Evolutionary conservation across 169 alveolate species (phyloP).

Genomic region (Cryptosporidium parvum): DNA sequence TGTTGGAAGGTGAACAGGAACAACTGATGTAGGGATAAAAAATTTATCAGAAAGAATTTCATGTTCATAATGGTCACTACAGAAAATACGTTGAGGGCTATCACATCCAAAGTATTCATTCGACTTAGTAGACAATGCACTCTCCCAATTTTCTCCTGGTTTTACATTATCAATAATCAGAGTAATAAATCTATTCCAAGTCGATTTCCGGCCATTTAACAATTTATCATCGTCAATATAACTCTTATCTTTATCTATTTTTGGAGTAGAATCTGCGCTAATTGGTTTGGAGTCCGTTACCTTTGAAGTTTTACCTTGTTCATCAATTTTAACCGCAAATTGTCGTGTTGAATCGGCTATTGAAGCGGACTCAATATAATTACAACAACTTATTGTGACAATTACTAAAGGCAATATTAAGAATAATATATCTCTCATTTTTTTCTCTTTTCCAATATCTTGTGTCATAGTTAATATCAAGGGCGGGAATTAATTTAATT

Average conservation of each 20-base stretch:
- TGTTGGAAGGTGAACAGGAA: conserved; percentile 44
- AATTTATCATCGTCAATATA: neutral
- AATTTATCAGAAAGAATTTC: neutral
- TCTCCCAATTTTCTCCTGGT: neutral
- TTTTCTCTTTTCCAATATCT: too few relatives aligned
- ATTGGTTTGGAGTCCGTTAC: neutral
- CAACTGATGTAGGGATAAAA: neutral
- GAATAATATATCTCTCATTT: neutral
- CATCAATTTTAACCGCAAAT: neutral
- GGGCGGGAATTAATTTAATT: neutral
- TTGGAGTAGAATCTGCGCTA: neutral
- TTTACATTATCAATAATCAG: neutral
- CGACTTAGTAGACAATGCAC: neutral
- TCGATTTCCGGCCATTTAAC: neutral
- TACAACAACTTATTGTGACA: neutral
- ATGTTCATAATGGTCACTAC: neutral
- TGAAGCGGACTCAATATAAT: neutral
- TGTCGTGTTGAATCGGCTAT: neutral
- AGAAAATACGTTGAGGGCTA: neutral
- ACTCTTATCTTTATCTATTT: too few relatives aligned
- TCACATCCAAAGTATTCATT: neutral
- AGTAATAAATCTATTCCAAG: conserved; percentile 8
- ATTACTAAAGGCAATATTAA: neutral
- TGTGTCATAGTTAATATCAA: too few relatives aligned
- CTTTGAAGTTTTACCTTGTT: neutral